A percentile compares a stretch with the other conserved stretches of the same genome.
Evolutionary conservation across 495 filamentous ascomycete genomes (phyloP).

Genomic region (Penicillium argentinense): DNA sequence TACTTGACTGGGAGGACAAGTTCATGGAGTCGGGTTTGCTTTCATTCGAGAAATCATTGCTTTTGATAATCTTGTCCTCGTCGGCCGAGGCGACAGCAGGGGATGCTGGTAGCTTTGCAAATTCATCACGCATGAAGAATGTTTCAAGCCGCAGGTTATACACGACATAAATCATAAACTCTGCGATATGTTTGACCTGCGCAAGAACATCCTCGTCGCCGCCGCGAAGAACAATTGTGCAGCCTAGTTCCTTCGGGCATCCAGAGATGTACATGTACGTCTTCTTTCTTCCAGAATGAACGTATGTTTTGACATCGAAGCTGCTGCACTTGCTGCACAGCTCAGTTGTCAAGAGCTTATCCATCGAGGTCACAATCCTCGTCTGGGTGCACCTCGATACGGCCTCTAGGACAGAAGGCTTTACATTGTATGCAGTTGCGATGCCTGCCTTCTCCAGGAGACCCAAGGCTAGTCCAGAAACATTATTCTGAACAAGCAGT

Average conservation of each 20-base stretch:
- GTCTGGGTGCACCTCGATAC: constrained; percentile 90
- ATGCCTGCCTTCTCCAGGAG: constrained; percentile 86
- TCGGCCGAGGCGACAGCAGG: constrained; percentile 28
- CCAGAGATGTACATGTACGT: constrained; percentile 96
- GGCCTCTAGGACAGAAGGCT: constrained; percentile 90
- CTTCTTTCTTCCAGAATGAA: constrained; percentile 78
- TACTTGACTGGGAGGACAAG: constrained; percentile 7
- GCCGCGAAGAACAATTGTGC: constrained; percentile 92
- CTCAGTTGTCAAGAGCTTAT: constrained; percentile 85
- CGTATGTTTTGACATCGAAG: constrained; percentile 94
- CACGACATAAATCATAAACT: constrained; percentile 98
- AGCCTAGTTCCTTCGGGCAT: constrained; percentile 88
- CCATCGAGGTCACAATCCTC: constrained; percentile 89
- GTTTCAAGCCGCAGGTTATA: constrained; percentile 98
- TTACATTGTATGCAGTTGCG: constrained; percentile 93
- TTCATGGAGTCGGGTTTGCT: constrained; percentile 1
- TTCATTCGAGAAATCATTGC: neutral
- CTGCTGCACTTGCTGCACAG: constrained; percentile 75
- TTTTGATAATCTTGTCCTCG: neutral
- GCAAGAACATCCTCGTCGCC: constrained; percentile 66
- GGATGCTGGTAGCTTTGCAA: constrained; percentile 77
- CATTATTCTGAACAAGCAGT: constrained; percentile 83
- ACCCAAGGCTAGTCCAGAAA: constrained; percentile 86
- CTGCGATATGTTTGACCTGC: constrained; percentile 89
- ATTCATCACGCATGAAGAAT: constrained; percentile 93